These are phyloP conservation scores for Aquanectria penicillioides DNA, from an alignment of 2,329 filamentous ascomycete species.

Conservation along the genomic window DNA sequence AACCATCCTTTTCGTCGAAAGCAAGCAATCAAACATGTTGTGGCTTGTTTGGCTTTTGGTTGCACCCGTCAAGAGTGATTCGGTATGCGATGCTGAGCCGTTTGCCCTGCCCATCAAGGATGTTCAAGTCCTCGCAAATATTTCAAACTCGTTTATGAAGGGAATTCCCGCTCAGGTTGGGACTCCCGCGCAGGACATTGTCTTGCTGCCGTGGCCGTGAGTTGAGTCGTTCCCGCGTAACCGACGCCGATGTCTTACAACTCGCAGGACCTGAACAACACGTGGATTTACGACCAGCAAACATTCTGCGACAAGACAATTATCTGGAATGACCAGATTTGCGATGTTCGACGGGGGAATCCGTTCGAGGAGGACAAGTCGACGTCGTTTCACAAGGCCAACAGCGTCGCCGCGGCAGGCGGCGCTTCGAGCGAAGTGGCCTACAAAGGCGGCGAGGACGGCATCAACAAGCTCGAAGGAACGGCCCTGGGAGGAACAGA, in stretches of 20 bases:
- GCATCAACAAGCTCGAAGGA: slow-evolving; percentile 34
- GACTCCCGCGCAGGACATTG: slow-evolving; percentile 39
- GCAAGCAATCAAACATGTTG: slow-evolving; percentile 19
- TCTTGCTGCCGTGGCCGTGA: slow-evolving; percentile 46
- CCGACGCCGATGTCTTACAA: slow-evolving; percentile 3
- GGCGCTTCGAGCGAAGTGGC: slow-evolving; percentile 26
- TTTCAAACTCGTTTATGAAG: slow-evolving; percentile 41
- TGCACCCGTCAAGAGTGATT: neutral
- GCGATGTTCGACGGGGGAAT: slow-evolving; percentile 36
- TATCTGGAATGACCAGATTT: slow-evolving; percentile 44
- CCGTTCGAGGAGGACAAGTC: slow-evolving; percentile 32
- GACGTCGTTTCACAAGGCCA: slow-evolving; percentile 18
- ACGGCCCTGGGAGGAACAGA: slow-evolving; percentile 38
- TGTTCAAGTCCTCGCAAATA: slow-evolving; percentile 34
- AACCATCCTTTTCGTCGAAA: too few species aligned
- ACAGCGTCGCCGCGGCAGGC: slow-evolving; percentile 29
- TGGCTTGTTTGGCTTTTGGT: neutral
- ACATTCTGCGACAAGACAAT: slow-evolving; percentile 39
- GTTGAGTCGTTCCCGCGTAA: neutral
- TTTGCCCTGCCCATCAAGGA: slow-evolving; percentile 29
- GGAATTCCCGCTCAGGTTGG: slow-evolving; percentile 41
- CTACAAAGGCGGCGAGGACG: slow-evolving; percentile 31
- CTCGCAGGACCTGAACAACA: slow-evolving; percentile 49
- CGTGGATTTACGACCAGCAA: slow-evolving; percentile 45
- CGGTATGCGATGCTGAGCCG: slow-evolving; percentile 27